Evolutionary conservation across 345 rosid genomes (phyloP), one percentile per base, ranked within the genome.

Genomic region (Heritiera fomes): DNA sequence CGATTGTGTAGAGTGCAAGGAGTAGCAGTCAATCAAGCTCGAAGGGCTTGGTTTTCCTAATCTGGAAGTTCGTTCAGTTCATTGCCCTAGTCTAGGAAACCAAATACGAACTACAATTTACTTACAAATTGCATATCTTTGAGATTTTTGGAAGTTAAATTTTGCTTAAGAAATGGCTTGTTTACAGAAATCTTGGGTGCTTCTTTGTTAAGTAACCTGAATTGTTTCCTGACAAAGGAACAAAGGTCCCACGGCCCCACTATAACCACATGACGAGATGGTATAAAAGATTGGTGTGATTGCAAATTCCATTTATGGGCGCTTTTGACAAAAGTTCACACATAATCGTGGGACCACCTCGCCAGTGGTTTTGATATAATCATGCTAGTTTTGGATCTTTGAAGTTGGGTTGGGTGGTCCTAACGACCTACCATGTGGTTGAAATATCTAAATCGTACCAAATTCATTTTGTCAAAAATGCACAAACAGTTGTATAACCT

Each of bases 351-450:
- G 67, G 68, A 32, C 20, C 67, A 63, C 28, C 28, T 63, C 0
- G 17, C 8, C 17, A 11, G 32, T 12, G 63, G 3, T 1, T 41
- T 66, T 66, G 50, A 43, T 32, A 43, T 67, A 67, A 67, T n/a
- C 15, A 67, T 41, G 23, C 52, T n/a, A 8, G 23, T 66, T 65
- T 14, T 65, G 8, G 17, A 65, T 40, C 70, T 20, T 60, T 28
- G 23, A 61, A 28, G 34, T 61, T 32, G 3, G 8, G 34, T 61
- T 32, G 3, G 8, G 67, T 34, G 45, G 78, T 4, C 81, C 79
- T 73, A 79, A 70, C 75, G 75, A 2, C 79, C 81, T 73, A 81
- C 77, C 81, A 76, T 73, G 87, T 72, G 80, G 43, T 34, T 34
- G 38, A 34, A 34, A 45, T 67, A 81, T 61, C 76, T 58, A 72